phyloP scores from a whole-genome alignment of 352 stramenopile species.

The Phytophthora capsici region DNA sequence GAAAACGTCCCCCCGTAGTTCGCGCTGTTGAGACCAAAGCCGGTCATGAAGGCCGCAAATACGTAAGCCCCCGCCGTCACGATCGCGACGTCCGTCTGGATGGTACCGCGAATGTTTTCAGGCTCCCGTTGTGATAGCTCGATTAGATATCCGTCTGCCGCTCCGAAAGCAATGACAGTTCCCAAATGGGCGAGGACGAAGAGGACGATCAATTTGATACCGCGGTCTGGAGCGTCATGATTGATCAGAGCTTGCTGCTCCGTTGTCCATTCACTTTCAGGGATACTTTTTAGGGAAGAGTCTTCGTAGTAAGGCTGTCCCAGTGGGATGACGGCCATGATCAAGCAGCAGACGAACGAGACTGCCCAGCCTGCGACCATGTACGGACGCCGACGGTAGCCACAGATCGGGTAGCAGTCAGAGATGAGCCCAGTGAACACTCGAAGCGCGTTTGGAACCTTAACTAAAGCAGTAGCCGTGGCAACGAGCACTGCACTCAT shows the following conservation, averaged over 20 bases:
- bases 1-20: slow-evolving; percentile 51
- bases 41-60: slow-evolving; percentile 48
- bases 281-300: slow-evolving; percentile 22
- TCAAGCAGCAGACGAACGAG: slow-evolving; percentile 35
- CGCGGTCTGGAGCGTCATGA: slow-evolving; percentile 34
- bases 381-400: slow-evolving; percentile 40
- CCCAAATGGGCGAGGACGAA: slow-evolving; percentile 56
- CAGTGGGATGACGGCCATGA: slow-evolving; percentile 47
- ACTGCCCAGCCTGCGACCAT: slow-evolving; percentile 38
- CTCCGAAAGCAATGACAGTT: slow-evolving; percentile 46
- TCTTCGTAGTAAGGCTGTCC: slow-evolving; percentile 53
- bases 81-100: slow-evolving; percentile 46
- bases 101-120: slow-evolving; percentile 37
- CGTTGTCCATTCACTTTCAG: slow-evolving; percentile 23
- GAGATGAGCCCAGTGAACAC: slow-evolving; percentile 51
- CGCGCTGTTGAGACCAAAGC: slow-evolving; percentile 47
- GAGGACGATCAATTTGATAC: slow-evolving; percentile 49
- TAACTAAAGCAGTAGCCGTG: slow-evolving; percentile 44
- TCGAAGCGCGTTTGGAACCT: slow-evolving; percentile 44
- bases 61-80: slow-evolving; percentile 25
- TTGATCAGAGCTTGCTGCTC: slow-evolving; percentile 44
- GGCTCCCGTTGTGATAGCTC: slow-evolving; percentile 59
- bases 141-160: slow-evolving; percentile 47
- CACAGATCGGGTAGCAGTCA: slow-evolving; percentile 50
- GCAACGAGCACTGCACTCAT: slow-evolving; percentile 44